Conservation (phyloP, 345 rosid species). For the Murraya paniculata region DNA sequence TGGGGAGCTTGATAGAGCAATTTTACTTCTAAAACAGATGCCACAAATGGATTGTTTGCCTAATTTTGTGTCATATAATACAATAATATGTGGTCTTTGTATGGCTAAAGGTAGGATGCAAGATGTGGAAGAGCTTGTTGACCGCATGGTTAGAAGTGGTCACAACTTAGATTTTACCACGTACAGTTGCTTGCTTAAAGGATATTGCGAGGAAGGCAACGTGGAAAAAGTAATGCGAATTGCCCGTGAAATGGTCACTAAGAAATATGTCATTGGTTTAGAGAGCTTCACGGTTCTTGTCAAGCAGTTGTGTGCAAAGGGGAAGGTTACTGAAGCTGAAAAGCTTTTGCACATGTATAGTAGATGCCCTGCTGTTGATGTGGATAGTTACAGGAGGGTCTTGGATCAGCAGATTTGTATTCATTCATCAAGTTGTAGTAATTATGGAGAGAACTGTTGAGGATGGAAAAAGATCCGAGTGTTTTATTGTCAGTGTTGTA, state of each 20-base stretch:
- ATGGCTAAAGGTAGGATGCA: conserved; percentile 28
- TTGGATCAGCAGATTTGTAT: conserved; percentile 14
- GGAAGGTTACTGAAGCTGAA: conserved; percentile 19
- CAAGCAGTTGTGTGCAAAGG: conserved; percentile 21
- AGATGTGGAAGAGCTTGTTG: conserved; percentile 23
- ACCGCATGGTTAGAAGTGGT: conserved; percentile 26
- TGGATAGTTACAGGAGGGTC: conserved; percentile 13
- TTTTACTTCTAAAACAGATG: conserved; percentile 29
- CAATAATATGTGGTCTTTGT: conserved; percentile 31
- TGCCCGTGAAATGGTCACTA: conserved; percentile 21
- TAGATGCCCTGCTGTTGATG: conserved; percentile 16
- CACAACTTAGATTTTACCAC: conserved; percentile 23
- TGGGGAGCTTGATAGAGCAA: conserved; percentile 26
- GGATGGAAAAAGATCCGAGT: no score
- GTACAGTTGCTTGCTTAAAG: conserved; percentile 25
- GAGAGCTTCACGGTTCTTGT: conserved; percentile 29
- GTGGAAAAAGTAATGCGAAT: conserved; percentile 19
- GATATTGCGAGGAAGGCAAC: conserved; percentile 28
- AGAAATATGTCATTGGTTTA: conserved; percentile 17
- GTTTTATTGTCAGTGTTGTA: no score
- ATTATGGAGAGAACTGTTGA: no score
- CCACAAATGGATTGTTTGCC: conserved; percentile 27
- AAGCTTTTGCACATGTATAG: conserved; percentile 20
- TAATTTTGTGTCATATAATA: conserved; percentile 26
- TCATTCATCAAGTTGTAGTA: no score